phyloP scores from a whole-genome alignment of 2,329 filamentous ascomycete genomes.

The Didymella sp. region DNA sequence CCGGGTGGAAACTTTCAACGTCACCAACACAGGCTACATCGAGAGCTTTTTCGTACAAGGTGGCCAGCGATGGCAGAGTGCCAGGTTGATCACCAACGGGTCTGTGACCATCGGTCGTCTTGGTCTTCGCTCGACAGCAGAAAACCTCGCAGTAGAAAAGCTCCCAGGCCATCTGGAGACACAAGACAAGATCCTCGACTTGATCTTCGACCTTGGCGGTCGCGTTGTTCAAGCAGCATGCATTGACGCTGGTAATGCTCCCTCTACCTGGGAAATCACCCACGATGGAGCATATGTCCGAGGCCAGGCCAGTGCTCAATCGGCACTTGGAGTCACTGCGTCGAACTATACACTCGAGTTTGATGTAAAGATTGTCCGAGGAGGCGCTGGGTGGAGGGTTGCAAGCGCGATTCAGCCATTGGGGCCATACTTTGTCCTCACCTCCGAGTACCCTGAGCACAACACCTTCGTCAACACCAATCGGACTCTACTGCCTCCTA shows the following conservation, averaged over 20 bases:
- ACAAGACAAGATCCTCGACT: not conserved
- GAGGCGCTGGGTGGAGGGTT: not conserved
- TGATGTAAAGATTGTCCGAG: not conserved
- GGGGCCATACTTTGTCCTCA: not conserved
- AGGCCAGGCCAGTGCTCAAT: not conserved
- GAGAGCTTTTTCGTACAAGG: slow-evolving; percentile 51
- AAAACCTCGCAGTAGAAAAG: slow-evolving; percentile 25
- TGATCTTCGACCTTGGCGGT: not conserved
- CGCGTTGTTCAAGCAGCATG: not conserved
- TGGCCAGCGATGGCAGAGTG: slow-evolving; percentile 51
- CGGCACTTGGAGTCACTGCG: not conserved
- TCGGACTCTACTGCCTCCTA: not conserved
- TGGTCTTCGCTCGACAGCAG: slow-evolving; percentile 44
- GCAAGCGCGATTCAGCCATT: not conserved
- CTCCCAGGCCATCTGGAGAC: slow-evolving; percentile 35
- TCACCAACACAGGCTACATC: slow-evolving; percentile 39
- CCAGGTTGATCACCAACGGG: slow-evolving; percentile 47
- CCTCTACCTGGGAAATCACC: not conserved
- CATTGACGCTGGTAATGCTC: not conserved
- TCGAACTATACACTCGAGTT: not conserved
- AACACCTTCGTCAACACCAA: not conserved
- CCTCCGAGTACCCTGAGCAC: not conserved
- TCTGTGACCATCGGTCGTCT: slow-evolving; percentile 42
- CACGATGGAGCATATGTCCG: not conserved
- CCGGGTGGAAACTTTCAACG: slow-evolving; percentile 51